These are phyloP conservation scores for Pichia ethanolica DNA, from an alignment of 805 yeast species.

Conservation along the genomic window DNA sequence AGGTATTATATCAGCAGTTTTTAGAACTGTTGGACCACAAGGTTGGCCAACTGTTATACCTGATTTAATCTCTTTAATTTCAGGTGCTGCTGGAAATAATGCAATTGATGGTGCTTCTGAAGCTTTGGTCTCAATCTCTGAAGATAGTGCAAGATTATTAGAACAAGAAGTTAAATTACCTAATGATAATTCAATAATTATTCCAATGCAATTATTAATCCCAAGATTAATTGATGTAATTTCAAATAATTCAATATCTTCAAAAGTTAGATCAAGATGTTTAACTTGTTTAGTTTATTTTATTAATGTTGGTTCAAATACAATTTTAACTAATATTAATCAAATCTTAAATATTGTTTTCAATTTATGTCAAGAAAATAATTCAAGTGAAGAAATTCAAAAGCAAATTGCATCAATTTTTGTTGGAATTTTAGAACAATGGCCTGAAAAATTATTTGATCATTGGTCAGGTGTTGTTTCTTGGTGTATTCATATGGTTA, in stretches of 20 bases:
- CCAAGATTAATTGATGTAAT: slow-evolving; percentile 55
- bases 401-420: slow-evolving; percentile 75
- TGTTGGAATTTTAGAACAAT: slow-evolving; percentile 57
- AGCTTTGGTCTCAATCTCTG: slow-evolving; percentile 83
- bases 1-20: slow-evolving; percentile 77
- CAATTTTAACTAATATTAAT: slow-evolving; percentile 58
- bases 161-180: slow-evolving; percentile 59
- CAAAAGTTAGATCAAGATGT: slow-evolving; percentile 54
- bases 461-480: slow-evolving; percentile 82
- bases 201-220: slow-evolving; percentile 60
- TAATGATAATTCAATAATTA: slow-evolving; percentile 18
- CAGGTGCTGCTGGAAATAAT: slow-evolving; percentile 34
- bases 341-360: slow-evolving; percentile 59
- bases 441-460: slow-evolving; percentile 74
- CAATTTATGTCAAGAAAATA: slow-evolving; percentile 52
- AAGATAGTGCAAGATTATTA: slow-evolving; percentile 65
- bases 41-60: slow-evolving; percentile 74
- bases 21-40: slow-evolving; percentile 55
- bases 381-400: slow-evolving; percentile 46
- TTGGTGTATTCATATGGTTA: slow-evolving; percentile 75
- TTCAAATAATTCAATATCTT: slow-evolving; percentile 33
- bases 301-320: slow-evolving; percentile 60
- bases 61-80: slow-evolving; percentile 55
- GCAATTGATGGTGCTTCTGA: slow-evolving; percentile 71
- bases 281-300: slow-evolving; percentile 73